Evolutionary conservation across 768 basidiomycete species (phyloP).

Genomic region (Gautieria morchelliformis): DNA sequence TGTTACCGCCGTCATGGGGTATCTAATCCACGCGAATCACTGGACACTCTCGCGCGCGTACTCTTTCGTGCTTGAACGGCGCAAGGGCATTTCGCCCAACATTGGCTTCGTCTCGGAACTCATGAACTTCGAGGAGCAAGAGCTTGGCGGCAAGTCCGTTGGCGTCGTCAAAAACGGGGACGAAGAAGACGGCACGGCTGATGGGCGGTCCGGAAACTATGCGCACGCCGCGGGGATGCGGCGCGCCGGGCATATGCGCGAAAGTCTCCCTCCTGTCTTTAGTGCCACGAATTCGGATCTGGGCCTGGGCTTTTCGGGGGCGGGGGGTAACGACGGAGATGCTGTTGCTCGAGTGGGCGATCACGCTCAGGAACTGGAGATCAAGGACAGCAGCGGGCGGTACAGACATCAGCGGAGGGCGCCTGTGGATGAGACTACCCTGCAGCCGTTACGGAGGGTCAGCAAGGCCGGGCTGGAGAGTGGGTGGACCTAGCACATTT

Average conservation of each 20-base stretch:
- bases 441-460: constrained; percentile 83
- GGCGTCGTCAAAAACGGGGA: constrained; percentile 47
- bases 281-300: constrained; percentile 21
- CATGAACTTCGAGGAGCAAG: constrained; percentile 92
- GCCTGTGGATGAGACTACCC: constrained; percentile 78
- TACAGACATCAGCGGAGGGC: constrained; percentile 82
- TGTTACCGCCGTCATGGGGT: constrained; percentile 94
- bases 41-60: constrained; percentile 93
- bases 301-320: constrained; percentile 20
- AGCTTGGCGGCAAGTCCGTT: constrained; percentile 67
- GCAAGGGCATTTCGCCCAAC: constrained; percentile 93
- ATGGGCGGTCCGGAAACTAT: constrained; percentile 26
- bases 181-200: constrained; percentile 21
- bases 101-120: constrained; percentile 97
- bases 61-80: constrained; percentile 81
- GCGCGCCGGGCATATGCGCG: constrained; percentile 57
- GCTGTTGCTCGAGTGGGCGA: constrained; percentile 45
- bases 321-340: constrained; percentile 15
- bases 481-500: constrained; percentile 10
- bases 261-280: constrained; percentile 60
- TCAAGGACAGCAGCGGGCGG: constrained; percentile 75
- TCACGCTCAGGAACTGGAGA: constrained; percentile 77
- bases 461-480: constrained; percentile 92
- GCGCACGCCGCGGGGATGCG: constrained; percentile 37
- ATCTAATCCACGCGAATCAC: constrained; percentile 94